phyloP scores from a whole-genome alignment of 2,329 filamentous ascomycete genomes.

The Coniosporium tulheliwenetii region DNA sequence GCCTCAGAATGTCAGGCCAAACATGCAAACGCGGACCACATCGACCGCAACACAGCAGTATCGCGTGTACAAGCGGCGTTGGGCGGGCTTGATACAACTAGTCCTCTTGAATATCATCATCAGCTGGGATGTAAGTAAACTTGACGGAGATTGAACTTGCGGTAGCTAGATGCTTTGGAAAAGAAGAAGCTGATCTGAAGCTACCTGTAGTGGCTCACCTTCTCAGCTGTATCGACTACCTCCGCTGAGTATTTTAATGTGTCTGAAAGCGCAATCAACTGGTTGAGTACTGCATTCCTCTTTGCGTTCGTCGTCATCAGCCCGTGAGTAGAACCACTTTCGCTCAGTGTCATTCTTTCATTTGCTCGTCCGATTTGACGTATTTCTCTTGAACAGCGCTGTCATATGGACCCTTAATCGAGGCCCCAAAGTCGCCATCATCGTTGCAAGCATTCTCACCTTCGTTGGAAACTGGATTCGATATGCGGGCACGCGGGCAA shows the following conservation, averaged over 20 bases:
- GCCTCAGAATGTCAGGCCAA: too few species aligned
- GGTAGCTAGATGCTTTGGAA: neutral
- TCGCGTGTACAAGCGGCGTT: conserved; percentile 66
- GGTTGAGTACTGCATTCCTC: conserved; percentile 77
- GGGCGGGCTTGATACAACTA: conserved; percentile 73
- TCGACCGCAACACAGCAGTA: conserved; percentile 11
- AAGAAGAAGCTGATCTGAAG: neutral
- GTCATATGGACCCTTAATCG: conserved; percentile 65
- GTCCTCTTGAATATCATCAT: conserved; percentile 83
- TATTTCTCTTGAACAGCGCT: conserved; percentile 15
- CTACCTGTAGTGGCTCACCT: conserved; percentile 68
- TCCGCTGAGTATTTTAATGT: conserved; percentile 64
- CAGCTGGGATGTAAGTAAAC: conserved; percentile 74
- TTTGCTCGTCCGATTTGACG: neutral
- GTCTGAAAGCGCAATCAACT: conserved; percentile 67
- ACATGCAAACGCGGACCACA: too few species aligned
- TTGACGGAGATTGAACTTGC: neutral
- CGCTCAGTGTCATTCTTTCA: neutral
- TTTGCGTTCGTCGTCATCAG: conserved; percentile 65
- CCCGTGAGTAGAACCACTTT: conserved; percentile 32
- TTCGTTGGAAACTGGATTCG: conserved; percentile 76
- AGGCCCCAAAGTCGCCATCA: conserved; percentile 58
- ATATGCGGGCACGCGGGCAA: conserved; percentile 16
- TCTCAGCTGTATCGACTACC: conserved; percentile 64
- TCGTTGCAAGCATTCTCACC: conserved; percentile 55